Percentiles rank a stretch among this genome's conserved stretches.
phyloP scores from a whole-genome alignment of 2,329 filamentous ascomycete genomes.

The Neofusicoccum parvum region DNA sequence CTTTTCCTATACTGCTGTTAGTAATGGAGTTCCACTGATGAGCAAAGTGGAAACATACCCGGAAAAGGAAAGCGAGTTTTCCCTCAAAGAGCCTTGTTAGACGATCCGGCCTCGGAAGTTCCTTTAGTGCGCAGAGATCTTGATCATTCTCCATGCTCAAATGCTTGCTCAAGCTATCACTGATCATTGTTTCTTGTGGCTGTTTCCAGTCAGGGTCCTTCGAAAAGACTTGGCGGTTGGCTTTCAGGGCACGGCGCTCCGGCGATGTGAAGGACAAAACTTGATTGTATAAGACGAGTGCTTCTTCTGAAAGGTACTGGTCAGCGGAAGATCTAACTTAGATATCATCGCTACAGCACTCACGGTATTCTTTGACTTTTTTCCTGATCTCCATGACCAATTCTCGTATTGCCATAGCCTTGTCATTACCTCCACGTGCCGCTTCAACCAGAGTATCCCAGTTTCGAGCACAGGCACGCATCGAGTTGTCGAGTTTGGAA shows the following conservation, averaged over 20 bases:
- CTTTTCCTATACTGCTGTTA: neutral
- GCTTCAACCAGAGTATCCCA: no score
- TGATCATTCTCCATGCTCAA: neutral
- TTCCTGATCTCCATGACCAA: neutral
- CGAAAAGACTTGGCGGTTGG: neutral
- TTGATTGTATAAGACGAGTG: neutral
- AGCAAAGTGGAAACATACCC: neutral
- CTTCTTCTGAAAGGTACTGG: neutral
- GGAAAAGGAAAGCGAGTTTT: neutral
- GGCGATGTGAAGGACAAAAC: conserved; percentile 7
- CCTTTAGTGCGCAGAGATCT: conserved; percentile 7
- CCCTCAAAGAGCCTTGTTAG: conserved; percentile 16
- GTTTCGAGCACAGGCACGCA: neutral
- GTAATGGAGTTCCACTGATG: no score
- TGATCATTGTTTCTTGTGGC: neutral
- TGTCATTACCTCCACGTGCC: neutral
- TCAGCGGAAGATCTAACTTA: no score
- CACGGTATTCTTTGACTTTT: neutral
- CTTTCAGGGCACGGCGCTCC: neutral
- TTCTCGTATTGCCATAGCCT: no score
- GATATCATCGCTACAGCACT: neutral
- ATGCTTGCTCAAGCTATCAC: neutral
- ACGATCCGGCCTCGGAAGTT: neutral
- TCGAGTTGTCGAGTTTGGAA: no score
- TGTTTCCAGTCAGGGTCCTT: neutral